These are phyloP conservation scores for Termitomyces sp. DNA, from an alignment of 768 basidiomycete genomes.

Conservation along the genomic window DNA sequence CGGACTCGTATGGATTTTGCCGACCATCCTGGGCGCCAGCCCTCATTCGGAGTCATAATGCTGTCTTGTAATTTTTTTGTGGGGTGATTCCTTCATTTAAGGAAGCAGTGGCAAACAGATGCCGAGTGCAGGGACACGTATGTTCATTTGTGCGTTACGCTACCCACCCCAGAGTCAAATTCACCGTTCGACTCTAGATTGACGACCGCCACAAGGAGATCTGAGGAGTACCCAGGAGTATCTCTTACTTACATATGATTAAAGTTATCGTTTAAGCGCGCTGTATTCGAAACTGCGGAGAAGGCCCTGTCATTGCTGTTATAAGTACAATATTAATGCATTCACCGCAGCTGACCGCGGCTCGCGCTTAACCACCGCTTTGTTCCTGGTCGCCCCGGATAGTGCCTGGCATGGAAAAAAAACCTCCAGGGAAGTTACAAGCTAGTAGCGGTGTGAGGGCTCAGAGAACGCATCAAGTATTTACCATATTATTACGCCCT, in stretches of 20 bases:
- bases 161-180: neutral
- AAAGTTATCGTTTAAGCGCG: too few relatives aligned
- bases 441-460: neutral
- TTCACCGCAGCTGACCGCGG: too few relatives aligned
- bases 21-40: too few relatives aligned
- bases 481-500: too few relatives aligned
- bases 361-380: neutral
- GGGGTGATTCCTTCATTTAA: neutral
- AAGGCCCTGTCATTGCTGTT: too few relatives aligned
- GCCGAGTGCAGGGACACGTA: neutral
- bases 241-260: too few relatives aligned
- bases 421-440: neutral
- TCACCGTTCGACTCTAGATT: neutral
- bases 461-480: neutral
- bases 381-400: neutral
- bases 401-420: neutral
- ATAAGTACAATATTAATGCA: too few relatives aligned
- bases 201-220: too few relatives aligned
- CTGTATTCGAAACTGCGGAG: too few relatives aligned
- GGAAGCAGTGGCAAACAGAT: neutral
- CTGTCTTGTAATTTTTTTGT: neutral
- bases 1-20: too few relatives aligned
- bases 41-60: neutral
- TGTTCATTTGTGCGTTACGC: neutral
- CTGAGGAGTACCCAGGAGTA: too few relatives aligned